Base-by-base conservation (phyloP, 192 early-diverging fungal species). In the Linnemannia hyalina region DNA sequence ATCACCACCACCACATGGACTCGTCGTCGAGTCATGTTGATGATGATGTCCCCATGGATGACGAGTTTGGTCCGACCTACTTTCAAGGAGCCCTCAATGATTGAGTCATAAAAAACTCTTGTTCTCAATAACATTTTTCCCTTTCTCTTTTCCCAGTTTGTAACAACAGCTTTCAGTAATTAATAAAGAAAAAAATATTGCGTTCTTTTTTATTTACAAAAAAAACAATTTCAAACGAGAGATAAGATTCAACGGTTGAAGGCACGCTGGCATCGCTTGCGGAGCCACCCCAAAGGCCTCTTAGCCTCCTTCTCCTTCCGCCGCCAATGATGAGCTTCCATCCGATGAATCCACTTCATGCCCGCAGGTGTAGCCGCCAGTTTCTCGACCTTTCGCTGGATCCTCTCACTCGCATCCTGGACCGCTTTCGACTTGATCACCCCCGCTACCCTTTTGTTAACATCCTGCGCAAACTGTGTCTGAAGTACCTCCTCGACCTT, bases 51-150 rank as follows among this genome's bases (percentile, higher is more conserved):
- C 84, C 84, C 11, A 26, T 86, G 7, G 84, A 86, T 29, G 84
- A 86, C 35, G 84, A 86, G 68, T 86, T 86, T 76, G 70, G 71
- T 7, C 72, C 73, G 26, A 86, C 84, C 0, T 63, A 44, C 35
- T 86, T 81, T 26, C 79, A 86, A 74, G 84, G 84, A 9, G 74
- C 76, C 10, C 52, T 73, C 72, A 18, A 32, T 8, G 40, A 32
- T 49, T 73, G 46, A n/a, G 15, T 9, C 44, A 40, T 23, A 11
- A 46, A 13, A 46, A 46, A 7, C 13, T 23, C 13, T 41, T 72
- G 13, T 2, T 20, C 13, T 10, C 20, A 55, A 15, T 46, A 46
- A 15, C 44, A 46, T 15, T 5, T 40, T 40, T 40, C 38, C 3
- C 38, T 2, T 40, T 4, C 38, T 40, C 6, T 5, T 3, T 40